phyloP scores from a whole-genome alignment of 176 grass and related monocot genomes.

The Musa troglodytarum region DNA sequence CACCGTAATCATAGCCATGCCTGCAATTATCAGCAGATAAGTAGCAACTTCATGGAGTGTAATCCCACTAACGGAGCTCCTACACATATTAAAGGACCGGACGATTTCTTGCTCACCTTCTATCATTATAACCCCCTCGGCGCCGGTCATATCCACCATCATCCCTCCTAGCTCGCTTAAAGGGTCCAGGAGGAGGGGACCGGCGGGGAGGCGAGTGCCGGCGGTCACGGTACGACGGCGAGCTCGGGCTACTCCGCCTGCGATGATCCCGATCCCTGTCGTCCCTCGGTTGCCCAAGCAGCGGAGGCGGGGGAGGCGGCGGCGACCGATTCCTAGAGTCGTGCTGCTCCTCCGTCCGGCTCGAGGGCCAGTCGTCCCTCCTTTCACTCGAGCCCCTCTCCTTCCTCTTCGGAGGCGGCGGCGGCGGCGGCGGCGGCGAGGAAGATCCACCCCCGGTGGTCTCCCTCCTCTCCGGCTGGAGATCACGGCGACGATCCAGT shows the following conservation, averaged over 20 bases:
- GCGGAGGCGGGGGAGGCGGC: constrained; percentile 42
- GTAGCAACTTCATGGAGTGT: not conserved
- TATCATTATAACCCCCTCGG: constrained; percentile 14
- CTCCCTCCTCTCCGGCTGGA: not conserved
- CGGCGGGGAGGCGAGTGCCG: constrained; percentile 10
- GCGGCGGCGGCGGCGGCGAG: not conserved
- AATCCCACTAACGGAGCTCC: no score
- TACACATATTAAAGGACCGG: not conserved
- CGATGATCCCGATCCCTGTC: constrained; percentile 57
- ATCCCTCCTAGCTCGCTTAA: constrained; percentile 9
- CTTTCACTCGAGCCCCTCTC: not conserved
- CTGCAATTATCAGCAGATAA: not conserved
- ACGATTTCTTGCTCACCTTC: not conserved
- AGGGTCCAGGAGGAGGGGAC: constrained; percentile 12
- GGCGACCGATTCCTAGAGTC: constrained; percentile 23
- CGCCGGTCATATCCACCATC: constrained; percentile 22
- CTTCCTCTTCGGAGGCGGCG: not conserved
- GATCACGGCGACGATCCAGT: not conserved
- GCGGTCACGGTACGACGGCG: constrained; percentile 43
- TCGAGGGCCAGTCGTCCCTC: constrained; percentile 10
- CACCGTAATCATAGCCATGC: constrained; percentile 18
- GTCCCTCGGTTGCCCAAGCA: constrained; percentile 41
- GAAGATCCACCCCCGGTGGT: not conserved
- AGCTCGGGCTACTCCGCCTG: constrained; percentile 29
- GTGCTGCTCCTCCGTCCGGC: constrained; percentile 4